Base-by-base conservation (phyloP, 306 rosid species). In the Fragaria vesca region DNA sequence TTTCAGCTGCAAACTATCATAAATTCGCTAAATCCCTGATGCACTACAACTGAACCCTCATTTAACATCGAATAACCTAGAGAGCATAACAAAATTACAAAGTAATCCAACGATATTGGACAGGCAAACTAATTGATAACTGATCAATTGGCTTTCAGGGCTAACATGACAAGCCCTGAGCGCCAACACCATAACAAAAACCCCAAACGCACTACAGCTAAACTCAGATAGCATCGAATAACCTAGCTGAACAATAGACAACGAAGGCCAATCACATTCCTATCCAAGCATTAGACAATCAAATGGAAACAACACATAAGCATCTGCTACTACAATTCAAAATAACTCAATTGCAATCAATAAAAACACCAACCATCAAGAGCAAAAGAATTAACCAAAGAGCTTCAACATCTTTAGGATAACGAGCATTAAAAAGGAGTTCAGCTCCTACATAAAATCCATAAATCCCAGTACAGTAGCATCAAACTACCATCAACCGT, bases 401-500 rank as follows among this genome's bases (percentile, higher is more conserved):
- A 74, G 17, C 60, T 18, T 43, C 13, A 74, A 61, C 66, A 52
- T 47, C 34, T 75, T 45, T 45, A 46, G 40, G 48, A 46, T 5
- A 75, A 62, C 10, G 47, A 75, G 34, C 32, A 45, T 24, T 7
- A 28, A 11, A 26, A 6, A 6, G 20, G 43, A 58, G 58, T 18
- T 16, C 57, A 58, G 57, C 69, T 43, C 57, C 11, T 10, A 43
- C 70, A 74, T 38, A 1, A 72, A 55, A 43, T 57, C 17, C 20
- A 72, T 66, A 81, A 78, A 81, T n/a, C 34, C 81, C 76, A 71
- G 13, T 57, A 46, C 26, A 76, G 76, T 79, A 73, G 69, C 80
- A 72, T 57, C 72, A 43, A 38, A 62, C 46, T 48, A 77, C 36
- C 4, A 57, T 18, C 43, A 78, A 60, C n/a, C 34, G 11, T 62